Evolutionary conservation across 202 grass and related monocot genomes (phyloP).

Genomic region (Panicum hallii): DNA sequence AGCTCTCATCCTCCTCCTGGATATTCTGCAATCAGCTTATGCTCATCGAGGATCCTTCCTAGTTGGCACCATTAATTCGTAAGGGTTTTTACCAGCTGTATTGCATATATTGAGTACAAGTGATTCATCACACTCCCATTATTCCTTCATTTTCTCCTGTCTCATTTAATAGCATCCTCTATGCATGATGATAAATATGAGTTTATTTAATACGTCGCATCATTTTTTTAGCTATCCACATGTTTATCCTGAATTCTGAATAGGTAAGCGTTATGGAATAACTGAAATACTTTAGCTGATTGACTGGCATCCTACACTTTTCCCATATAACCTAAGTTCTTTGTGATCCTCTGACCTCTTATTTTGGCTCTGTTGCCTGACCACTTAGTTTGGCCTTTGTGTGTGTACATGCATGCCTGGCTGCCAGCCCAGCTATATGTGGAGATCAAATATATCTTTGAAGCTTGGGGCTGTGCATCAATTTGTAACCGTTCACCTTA

Average conservation of each 20-base stretch:
- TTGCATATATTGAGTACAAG: conserved; percentile 39
- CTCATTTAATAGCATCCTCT: conserved; percentile 11
- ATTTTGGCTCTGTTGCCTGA: not conserved
- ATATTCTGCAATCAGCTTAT: conserved; percentile 78
- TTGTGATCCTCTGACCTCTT: conserved; percentile 1
- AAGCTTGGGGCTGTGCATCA: not conserved
- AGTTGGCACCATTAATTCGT: conserved; percentile 90
- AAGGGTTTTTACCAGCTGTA: conserved; percentile 50
- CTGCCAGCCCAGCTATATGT: not conserved
- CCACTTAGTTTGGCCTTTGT: conserved; percentile 30
- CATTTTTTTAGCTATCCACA: conserved; percentile 17
- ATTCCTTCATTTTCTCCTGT: not conserved
- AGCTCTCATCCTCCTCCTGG: conserved; percentile 71
- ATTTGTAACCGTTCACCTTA: conserved; percentile 31
- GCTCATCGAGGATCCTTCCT: conserved; percentile 71
- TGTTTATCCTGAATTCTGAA: conserved; percentile 38
- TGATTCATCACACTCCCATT: conserved; percentile 28
- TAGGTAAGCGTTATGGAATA: conserved; percentile 39
- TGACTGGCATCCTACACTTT: conserved; percentile 19
- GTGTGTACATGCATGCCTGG: not conserved
- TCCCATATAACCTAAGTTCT: conserved; percentile 29
- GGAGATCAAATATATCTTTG: conserved; percentile 11
- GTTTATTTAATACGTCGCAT: conserved; percentile 11
- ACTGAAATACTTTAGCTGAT: conserved; percentile 32
- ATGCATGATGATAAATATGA: conserved; percentile 20